These are phyloP conservation scores for Aureobasidium subglaciale DNA, from an alignment of 2,329 filamentous ascomycete genomes.

Conservation along the genomic window DNA sequence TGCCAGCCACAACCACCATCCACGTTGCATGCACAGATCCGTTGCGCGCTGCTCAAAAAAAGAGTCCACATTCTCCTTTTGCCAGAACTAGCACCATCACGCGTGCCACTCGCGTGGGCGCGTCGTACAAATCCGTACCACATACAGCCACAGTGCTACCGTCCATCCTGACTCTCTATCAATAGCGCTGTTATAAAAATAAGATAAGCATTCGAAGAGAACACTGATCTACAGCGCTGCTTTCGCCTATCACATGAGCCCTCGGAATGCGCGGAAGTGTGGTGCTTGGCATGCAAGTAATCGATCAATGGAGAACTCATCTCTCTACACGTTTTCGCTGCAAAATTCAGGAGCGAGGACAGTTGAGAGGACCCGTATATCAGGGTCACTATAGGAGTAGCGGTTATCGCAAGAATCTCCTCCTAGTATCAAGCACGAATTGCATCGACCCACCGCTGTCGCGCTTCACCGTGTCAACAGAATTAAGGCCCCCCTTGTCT, in stretches of 20 bases:
- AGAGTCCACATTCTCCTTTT: background rate
- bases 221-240: background rate
- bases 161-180: background rate
- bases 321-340: background rate
- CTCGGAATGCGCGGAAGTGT: background rate
- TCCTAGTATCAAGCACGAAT: background rate
- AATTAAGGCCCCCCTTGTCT: background rate
- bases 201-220: slow-evolving; percentile 4
- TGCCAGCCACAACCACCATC: slow-evolving; percentile 1
- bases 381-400: background rate
- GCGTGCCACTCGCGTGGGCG: slow-evolving; percentile 3
- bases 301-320: background rate
- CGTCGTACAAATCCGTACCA: slow-evolving; percentile 8
- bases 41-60: background rate
- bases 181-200: background rate
- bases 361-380: background rate
- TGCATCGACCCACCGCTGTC: slow-evolving; percentile 6
- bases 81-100: background rate
- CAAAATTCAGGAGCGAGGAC: background rate
- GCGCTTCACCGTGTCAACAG: slow-evolving; percentile 5
- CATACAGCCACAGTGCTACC: background rate
- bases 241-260: background rate
- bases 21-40: slow-evolving; percentile 4
- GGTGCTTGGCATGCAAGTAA: slow-evolving; percentile 9
- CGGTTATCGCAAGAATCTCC: background rate